These are phyloP conservation scores for Vigna mungo DNA, from an alignment of 306 rosid species.

Conservation along the genomic window DNA sequence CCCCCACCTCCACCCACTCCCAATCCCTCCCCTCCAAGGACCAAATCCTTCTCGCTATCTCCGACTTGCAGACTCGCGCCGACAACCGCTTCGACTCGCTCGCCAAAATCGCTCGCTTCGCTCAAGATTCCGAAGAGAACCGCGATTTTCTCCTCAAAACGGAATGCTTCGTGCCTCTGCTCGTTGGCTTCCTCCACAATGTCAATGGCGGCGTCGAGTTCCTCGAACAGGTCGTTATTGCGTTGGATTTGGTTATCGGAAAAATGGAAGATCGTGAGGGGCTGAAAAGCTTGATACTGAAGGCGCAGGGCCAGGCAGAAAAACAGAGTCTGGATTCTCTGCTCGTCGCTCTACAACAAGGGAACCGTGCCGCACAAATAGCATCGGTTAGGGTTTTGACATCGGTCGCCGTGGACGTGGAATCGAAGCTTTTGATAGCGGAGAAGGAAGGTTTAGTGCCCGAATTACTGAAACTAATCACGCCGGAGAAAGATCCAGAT, in stretches of 20 bases:
- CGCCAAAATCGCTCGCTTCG: conserved; percentile 56
- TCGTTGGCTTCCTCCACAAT: conserved; percentile 65
- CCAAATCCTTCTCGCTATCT: conserved; percentile 52
- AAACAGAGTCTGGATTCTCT: conserved; percentile 53
- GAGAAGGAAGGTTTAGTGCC: conserved; percentile 65
- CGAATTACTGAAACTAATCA: conserved; percentile 56
- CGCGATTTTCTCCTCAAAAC: conserved; percentile 58
- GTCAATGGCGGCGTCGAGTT: conserved; percentile 52
- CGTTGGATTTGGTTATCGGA: conserved; percentile 53
- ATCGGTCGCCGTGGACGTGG: conserved; percentile 57
- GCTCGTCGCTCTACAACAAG: conserved; percentile 60
- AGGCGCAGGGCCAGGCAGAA: conserved; percentile 2
- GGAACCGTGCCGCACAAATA: conserved; percentile 53
- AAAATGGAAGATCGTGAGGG: conserved; percentile 54
- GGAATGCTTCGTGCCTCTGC: conserved; percentile 56
- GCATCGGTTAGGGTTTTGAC: conserved; percentile 66
- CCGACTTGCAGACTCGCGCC: conserved; percentile 3
- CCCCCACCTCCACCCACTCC: conserved; percentile 10
- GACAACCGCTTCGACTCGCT: conserved; percentile 47
- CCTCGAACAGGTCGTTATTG: conserved; percentile 55
- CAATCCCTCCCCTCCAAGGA: conserved; percentile 44
- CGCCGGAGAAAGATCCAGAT: conserved; percentile 56
- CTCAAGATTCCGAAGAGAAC: conserved; percentile 65
- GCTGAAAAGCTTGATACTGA: conserved; percentile 50
- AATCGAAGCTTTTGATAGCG: conserved; percentile 68